These are phyloP conservation scores for Podaxis sp. DNA, from an alignment of 768 basidiomycete genomes.

Conservation along the genomic window DNA sequence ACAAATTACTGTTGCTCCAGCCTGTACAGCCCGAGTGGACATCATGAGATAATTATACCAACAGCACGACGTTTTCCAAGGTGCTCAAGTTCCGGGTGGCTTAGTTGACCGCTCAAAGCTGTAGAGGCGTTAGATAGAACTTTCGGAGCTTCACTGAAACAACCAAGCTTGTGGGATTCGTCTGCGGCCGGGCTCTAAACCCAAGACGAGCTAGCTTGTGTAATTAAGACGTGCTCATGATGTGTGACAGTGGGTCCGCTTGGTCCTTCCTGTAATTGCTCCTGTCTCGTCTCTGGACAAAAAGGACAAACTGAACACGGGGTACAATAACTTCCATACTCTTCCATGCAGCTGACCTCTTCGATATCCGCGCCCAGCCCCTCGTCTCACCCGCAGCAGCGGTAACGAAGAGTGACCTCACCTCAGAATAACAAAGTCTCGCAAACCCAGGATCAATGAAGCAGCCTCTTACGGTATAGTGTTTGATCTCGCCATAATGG, in stretches of 20 bases:
- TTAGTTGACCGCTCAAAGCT: not conserved
- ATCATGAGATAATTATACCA: not conserved
- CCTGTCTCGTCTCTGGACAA: not conserved
- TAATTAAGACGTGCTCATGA: not conserved
- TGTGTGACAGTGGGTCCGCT: not conserved
- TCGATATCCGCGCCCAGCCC: not conserved
- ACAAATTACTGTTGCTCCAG: not conserved
- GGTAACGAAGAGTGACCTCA: slow-evolving; percentile 12
- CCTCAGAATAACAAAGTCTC: not conserved
- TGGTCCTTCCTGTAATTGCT: not conserved
- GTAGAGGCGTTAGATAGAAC: not conserved
- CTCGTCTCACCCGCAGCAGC: slow-evolving; percentile 8
- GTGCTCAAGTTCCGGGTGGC: not conserved
- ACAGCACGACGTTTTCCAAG: not conserved
- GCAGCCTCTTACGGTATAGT: slow-evolving; percentile 5
- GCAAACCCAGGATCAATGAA: slow-evolving; percentile 1
- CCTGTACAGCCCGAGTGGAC: not conserved
- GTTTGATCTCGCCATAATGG: not conserved
- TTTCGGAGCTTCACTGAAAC: not conserved
- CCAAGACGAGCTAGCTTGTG: not conserved
- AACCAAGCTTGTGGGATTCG: not conserved
- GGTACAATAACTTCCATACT: not conserved
- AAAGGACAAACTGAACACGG: not conserved
- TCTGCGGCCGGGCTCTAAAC: not conserved
- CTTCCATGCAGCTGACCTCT: slow-evolving; percentile 7